These are phyloP conservation scores for Populus pruinosa DNA, from an alignment of 345 rosid genomes.

Conservation along the genomic window DNA sequence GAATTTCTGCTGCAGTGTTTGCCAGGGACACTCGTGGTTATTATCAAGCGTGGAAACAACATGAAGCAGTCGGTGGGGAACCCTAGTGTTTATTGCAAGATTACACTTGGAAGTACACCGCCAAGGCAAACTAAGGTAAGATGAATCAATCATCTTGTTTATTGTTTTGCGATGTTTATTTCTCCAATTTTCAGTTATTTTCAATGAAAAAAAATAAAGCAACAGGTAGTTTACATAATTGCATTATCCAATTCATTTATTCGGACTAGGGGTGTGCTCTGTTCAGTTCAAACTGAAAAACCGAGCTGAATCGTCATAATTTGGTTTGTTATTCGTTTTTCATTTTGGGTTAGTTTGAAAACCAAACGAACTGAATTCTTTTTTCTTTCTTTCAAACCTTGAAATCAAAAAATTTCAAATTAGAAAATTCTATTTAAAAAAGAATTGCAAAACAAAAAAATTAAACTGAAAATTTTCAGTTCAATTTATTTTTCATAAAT, in stretches of 20 bases:
- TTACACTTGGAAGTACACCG: slow-evolving; percentile 82
- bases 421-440: too few species aligned
- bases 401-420: too few species aligned
- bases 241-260: not conserved
- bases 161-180: not conserved
- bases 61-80: slow-evolving; percentile 99
- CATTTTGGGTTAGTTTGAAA: too few species aligned
- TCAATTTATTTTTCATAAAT: too few species aligned
- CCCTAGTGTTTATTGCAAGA: slow-evolving; percentile 93
- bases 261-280: not conserved
- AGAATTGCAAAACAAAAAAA: too few species aligned
- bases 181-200: not conserved
- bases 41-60: slow-evolving; percentile 91
- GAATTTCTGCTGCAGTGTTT: slow-evolving; percentile 94
- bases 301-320: too few species aligned
- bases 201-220: not conserved
- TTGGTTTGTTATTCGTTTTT: too few species aligned
- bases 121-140: slow-evolving; percentile 82
- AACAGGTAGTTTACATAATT: not conserved
- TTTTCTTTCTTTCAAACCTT: too few species aligned
- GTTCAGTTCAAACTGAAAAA: too few species aligned
- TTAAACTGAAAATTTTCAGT: too few species aligned
- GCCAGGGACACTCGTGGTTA: slow-evolving; percentile 92
- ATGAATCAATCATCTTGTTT: not conserved
- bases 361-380: too few species aligned